Evolutionary conservation across 2,329 filamentous ascomycete species (phyloP), one percentile per base, ranked within the genome.

Genomic region (Tolypocladium guangdongense): DNA sequence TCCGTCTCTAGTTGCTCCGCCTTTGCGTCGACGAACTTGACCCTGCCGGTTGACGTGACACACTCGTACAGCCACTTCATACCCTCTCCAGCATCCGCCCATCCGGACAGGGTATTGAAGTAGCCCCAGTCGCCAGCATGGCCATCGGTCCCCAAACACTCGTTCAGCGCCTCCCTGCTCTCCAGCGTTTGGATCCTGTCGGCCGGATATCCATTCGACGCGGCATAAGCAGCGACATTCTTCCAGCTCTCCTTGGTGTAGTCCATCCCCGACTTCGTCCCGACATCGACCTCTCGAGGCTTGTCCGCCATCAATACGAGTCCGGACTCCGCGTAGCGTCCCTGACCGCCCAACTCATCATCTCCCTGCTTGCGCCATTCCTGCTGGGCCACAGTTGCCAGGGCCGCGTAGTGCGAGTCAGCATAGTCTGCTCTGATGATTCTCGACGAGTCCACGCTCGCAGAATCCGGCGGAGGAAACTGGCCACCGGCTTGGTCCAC

Each of bases 341-440:
- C 83, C 37, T 82, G 73, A 12, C 77, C 79, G 52, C 83, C 86
- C 50, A 84, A 72, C 24, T 80, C 73, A 6, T 75, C 68, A 35
- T 77, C 71, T 53, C 74, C 80, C 61, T 68, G 68, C 66, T 78
- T 80, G 61, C 86, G 81, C 88, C 83, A 93, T 64, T 78, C 74
- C 20, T 75, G 68, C 63, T 88, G 87, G 1, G 90, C 90, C 37
- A 81, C 74, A 20, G 81, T 77, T 22, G 86, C 90, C 47, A 97
- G 81, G 18, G 76, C 72, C 7, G 89, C 81, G 69, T 97, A 97
- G 24, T 84, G 80, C 0, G 81, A 73, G 64, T 92, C 84, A 6
- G 88, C 84, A 65, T 97, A 97, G 75, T 97, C 92, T 50, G 81
- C 72, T 54, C 83, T 77, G 58, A 86, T 75, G 60, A 86, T 83